These are phyloP conservation scores for Pisolithus marmoratus DNA, from an alignment of 768 basidiomycete genomes.

Conservation along the genomic window DNA sequence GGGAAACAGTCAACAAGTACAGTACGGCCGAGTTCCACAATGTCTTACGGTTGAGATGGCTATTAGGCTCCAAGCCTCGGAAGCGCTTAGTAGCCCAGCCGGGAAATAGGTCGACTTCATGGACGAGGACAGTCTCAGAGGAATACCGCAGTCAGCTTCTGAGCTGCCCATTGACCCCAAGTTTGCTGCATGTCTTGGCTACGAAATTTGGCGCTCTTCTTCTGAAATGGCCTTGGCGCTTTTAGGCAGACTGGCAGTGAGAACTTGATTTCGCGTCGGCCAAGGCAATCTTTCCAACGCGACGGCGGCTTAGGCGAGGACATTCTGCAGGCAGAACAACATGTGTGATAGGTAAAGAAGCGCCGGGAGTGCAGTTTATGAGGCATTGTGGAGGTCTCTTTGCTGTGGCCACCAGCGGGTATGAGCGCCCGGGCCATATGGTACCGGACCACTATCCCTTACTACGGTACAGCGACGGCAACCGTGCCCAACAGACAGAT, in stretches of 20 bases:
- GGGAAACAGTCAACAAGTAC: not conserved
- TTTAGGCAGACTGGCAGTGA: constrained; percentile 13
- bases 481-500: not conserved
- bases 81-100: constrained; percentile 71
- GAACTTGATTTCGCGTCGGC: constrained; percentile 36
- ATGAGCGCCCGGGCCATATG: too few species aligned
- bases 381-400: too few species aligned
- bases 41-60: constrained; percentile 24
- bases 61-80: constrained; percentile 14
- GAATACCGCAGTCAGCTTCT: constrained; percentile 41
- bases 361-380: not conserved
- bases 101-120: constrained; percentile 63
- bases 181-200: constrained; percentile 29
- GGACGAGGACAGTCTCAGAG: constrained; percentile 23
- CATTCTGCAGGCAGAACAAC: constrained; percentile 1
- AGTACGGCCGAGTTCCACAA: not conserved
- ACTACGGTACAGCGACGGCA: not conserved
- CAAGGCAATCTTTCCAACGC: constrained; percentile 46
- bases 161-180: constrained; percentile 62
- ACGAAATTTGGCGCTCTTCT: constrained; percentile 15
- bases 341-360: not conserved
- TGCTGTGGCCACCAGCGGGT: too few species aligned
- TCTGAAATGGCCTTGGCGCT: constrained; percentile 10
- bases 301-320: constrained; percentile 24
- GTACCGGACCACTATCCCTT: not conserved